Percentiles rank a stretch among this genome's conserved stretches.
Conservation (phyloP, 768 basidiomycete genomes). For the Astraeus odoratus region DNA sequence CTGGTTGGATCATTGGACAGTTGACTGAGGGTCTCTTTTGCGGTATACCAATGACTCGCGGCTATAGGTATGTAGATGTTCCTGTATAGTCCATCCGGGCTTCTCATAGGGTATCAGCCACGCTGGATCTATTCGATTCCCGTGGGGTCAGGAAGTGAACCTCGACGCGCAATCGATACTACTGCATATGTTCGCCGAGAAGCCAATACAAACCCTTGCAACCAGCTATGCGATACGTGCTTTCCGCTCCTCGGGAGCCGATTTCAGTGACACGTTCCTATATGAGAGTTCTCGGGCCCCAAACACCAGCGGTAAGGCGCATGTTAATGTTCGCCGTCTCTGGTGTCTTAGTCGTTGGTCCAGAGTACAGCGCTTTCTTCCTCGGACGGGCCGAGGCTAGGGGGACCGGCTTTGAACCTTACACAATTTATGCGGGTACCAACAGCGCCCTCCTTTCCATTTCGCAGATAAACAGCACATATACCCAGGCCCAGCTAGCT, state of each 20-base stretch:
- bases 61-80: background rate
- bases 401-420: slow-evolving; percentile 4
- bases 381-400: slow-evolving; percentile 8
- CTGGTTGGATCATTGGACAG: slow-evolving; percentile 6
- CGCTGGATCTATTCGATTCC: slow-evolving; percentile 8
- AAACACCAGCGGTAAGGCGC: slow-evolving; percentile 5
- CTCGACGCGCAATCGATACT: slow-evolving; percentile 6
- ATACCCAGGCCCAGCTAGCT: slow-evolving; percentile 5
- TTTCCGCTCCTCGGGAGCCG: slow-evolving; percentile 1
- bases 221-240: slow-evolving; percentile 6
- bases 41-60: slow-evolving; percentile 10
- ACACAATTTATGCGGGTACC: slow-evolving; percentile 9
- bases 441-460: slow-evolving; percentile 5
- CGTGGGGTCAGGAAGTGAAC: slow-evolving; percentile 6
- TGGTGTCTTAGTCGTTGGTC: background rate
- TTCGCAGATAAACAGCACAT: background rate
- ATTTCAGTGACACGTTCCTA: slow-evolving; percentile 3
- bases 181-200: slow-evolving; percentile 12
- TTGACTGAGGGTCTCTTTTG: slow-evolving; percentile 8
- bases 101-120: background rate
- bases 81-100: background rate
- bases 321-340: background rate
- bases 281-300: slow-evolving; percentile 6
- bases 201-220: slow-evolving; percentile 6
- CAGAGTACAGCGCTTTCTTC: slow-evolving; percentile 8